Conservation (phyloP, 306 rosid species). For the Quercus parvula region DNA sequence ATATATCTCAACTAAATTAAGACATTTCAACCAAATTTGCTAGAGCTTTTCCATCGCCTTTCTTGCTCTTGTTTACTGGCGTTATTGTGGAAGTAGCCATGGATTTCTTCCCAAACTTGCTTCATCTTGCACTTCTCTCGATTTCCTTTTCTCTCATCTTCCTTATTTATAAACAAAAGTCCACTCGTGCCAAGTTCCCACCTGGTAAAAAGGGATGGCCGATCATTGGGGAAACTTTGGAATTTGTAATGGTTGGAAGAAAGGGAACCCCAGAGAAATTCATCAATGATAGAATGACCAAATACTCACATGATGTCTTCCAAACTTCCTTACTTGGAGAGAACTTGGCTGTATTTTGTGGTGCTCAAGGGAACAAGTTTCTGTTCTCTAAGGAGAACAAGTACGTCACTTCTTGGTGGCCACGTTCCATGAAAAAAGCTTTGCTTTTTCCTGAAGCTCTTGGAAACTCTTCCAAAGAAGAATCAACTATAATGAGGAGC, state of each 20-base stretch:
- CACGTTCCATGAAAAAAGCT: background rate
- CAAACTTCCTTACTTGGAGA: background rate
- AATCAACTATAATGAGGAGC: too few relatives aligned
- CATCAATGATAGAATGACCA: background rate
- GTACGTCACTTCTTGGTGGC: background rate
- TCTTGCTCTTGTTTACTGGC: too few relatives aligned
- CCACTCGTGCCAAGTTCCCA: too few relatives aligned
- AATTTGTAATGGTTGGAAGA: background rate
- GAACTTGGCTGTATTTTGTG: background rate
- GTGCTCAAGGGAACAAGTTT: background rate
- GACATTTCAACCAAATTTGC: too few relatives aligned
- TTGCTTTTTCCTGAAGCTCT: background rate
- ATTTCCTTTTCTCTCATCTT: too few relatives aligned
- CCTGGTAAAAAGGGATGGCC: background rate
- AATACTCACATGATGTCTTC: background rate
- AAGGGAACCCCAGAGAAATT: background rate
- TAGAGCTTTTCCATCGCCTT: too few relatives aligned
- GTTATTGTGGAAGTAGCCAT: background rate
- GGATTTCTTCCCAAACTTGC: background rate
- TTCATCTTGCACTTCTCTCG: too few relatives aligned
- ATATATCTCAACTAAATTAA: too few relatives aligned
- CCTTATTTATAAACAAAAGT: too few relatives aligned
- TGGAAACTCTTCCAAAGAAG: too few relatives aligned
- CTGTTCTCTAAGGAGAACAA: background rate
- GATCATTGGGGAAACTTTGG: background rate